Evolutionary conservation across 345 rosid genomes (phyloP).

Genomic region (Garcia nutans): DNA sequence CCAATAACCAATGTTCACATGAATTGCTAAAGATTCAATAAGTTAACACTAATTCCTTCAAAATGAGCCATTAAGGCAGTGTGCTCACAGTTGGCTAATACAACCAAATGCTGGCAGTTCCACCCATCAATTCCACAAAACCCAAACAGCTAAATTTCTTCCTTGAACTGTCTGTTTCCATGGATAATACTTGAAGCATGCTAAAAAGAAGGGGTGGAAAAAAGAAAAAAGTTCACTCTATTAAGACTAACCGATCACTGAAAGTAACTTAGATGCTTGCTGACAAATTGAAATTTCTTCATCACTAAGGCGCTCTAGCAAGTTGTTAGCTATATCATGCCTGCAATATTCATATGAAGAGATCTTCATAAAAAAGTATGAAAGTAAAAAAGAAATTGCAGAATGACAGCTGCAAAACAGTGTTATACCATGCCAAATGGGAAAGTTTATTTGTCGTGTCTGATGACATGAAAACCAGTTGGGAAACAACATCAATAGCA

Average conservation of each 20-base stretch:
- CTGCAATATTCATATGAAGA: conserved; percentile 38
- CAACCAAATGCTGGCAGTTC: not conserved
- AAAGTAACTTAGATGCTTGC: conserved; percentile 53
- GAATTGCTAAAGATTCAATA: not conserved
- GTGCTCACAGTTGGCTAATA: not conserved
- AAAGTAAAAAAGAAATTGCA: conserved; percentile 24
- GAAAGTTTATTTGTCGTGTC: conserved; percentile 38
- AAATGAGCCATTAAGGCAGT: not conserved
- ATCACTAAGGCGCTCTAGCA: conserved; percentile 59
- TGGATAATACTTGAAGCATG: not conserved
- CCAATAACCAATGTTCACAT: not conserved
- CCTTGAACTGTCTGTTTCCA: not conserved
- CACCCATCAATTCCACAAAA: not conserved
- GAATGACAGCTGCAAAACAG: conserved; percentile 11
- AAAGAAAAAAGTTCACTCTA: not conserved
- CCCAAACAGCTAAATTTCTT: not conserved
- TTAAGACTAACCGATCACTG: conserved; percentile 55
- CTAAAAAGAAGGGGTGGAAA: not conserved
- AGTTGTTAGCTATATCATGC: conserved; percentile 59
- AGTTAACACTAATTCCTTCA: not conserved
- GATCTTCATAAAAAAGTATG: conserved; percentile 13
- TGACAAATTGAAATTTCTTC: conserved; percentile 54
- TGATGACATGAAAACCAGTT: conserved; percentile 46
- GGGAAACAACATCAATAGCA: conserved; percentile 74
- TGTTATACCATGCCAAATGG: conserved; percentile 57